Evolutionary conservation across 2,329 filamentous ascomycete species (phyloP), one percentile per base, ranked within the genome.

Genomic region (Sclerotinia glacialis): DNA sequence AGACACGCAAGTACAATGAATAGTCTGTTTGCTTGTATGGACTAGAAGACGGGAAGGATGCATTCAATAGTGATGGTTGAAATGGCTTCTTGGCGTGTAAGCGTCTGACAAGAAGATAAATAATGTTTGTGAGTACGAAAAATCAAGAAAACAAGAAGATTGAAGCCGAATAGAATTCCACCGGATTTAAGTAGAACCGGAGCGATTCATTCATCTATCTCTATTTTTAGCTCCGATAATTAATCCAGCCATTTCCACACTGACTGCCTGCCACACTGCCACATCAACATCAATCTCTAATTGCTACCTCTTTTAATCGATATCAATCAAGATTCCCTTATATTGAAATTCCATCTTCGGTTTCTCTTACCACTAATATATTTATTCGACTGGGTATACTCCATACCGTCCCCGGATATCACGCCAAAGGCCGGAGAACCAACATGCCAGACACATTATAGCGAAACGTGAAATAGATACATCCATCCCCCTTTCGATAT

Each of bases 11-110:
- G 23, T n/a, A n/a, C n/a, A n/a, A n/a, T n/a, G n/a, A n/a, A 40
- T 31, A 37, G 55, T 18, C 55, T 58, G 3, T 16, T 58, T 46
- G 23, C 55, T 31, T 46, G 26, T 23, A n/a, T 59, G 26, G n/a
- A 46, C 26, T 46, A 16, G 9, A 59, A 59, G 18, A n/a, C 37
- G 9, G 9, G 6, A 59, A 23, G 16, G 31, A 59, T 26, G 23
- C 55, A 59, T 59, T 31, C 28, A 44, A 58, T 58, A 5, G 23
- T 4, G 34, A 56, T 42, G n/a, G n/a, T 23, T 56, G n/a, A 56
- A 42, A 58, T 21, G 16, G 37, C 14, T 58, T 44, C 2, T 28
- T 28, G 14, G 5, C 16, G 9, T 44, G n/a, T 11, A 40, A 55
- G 37, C 16, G 5, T 7, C 14, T 28, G 23, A 58, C n/a, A n/a